phyloP scores from a whole-genome alignment of 2,329 filamentous ascomycete species.

The Lecanicillium sp. region DNA sequence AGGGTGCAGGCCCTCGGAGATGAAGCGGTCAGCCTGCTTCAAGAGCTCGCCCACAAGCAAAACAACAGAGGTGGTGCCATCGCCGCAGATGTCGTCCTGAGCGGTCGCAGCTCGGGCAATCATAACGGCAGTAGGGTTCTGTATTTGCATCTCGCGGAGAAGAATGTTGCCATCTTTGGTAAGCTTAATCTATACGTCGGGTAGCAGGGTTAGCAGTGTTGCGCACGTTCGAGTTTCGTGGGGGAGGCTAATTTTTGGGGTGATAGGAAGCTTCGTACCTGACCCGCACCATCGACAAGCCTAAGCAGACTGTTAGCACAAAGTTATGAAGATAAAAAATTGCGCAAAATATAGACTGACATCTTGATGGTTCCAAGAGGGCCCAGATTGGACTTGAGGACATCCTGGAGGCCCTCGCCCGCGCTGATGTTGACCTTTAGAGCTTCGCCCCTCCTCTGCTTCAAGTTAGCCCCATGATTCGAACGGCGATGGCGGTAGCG shows the following conservation, averaged over 20 bases:
- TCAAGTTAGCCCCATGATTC: conserved; percentile 16
- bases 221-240: not conserved
- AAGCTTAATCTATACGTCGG: conserved; percentile 71
- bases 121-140: conserved; percentile 93
- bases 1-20: conserved; percentile 92
- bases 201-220: conserved; percentile 6
- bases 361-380: conserved; percentile 95
- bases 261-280: conserved; percentile 37
- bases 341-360: conserved; percentile 34
- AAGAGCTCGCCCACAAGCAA: conserved; percentile 91
- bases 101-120: conserved; percentile 80
- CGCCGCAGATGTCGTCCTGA: conserved; percentile 96
- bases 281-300: conserved; percentile 62
- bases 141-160: conserved; percentile 79
- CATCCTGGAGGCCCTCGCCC: conserved; percentile 87
- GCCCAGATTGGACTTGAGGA: conserved; percentile 92
- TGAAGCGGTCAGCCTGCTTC: conserved; percentile 95
- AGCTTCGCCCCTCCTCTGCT: conserved; percentile 89
- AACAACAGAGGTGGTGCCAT: conserved; percentile 95
- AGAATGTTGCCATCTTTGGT: conserved; percentile 97
- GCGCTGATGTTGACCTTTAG: conserved; percentile 94
- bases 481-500: conserved; percentile 8
- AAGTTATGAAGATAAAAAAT: conserved; percentile 5
- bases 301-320: conserved; percentile 29
- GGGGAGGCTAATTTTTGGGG: conserved; percentile 19